A percentile compares a stretch with the other conserved stretches of the same genome.
Evolutionary conservation across 2,329 filamentous ascomycete genomes (phyloP).

Genomic region (Ophiostoma triangulosporum): DNA sequence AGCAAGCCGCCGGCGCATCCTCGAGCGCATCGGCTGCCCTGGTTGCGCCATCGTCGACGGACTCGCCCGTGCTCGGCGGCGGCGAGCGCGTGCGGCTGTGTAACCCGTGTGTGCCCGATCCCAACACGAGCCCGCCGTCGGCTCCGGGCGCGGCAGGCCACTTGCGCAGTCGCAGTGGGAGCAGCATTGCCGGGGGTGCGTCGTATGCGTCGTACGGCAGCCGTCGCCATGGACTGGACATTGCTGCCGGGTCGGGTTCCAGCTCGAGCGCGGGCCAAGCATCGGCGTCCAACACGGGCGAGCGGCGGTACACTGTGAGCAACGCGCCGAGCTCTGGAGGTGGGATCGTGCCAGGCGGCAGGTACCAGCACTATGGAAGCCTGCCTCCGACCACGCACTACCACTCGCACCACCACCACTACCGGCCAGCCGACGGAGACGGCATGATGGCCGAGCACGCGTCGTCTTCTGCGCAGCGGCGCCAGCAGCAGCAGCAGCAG

Average conservation of each 20-base stretch:
- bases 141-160: neutral
- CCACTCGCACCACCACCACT: too few species aligned
- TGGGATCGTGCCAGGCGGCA: neutral
- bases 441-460: too few species aligned
- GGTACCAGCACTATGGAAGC: neutral
- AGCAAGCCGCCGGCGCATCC: neutral
- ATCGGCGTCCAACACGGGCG: too few species aligned
- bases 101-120: conserved; percentile 49
- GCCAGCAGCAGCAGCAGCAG: conserved; percentile 1
- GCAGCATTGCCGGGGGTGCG: neutral
- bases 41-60: neutral
- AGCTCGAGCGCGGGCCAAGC: neutral
- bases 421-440: too few species aligned
- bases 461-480: neutral
- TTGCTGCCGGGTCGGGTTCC: neutral
- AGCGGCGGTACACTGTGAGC: neutral
- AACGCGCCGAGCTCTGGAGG: neutral
- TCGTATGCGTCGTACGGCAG: conserved; percentile 18
- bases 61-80: conserved; percentile 25
- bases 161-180: conserved; percentile 1
- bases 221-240: neutral
- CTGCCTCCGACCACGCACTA: neutral
- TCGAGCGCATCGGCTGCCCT: neutral
- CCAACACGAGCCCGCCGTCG: conserved; percentile 40
- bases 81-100: conserved; percentile 46